These are phyloP conservation scores for Verticillium tricorpus DNA, from an alignment of 2,329 filamentous ascomycete genomes.

Conservation along the genomic window DNA sequence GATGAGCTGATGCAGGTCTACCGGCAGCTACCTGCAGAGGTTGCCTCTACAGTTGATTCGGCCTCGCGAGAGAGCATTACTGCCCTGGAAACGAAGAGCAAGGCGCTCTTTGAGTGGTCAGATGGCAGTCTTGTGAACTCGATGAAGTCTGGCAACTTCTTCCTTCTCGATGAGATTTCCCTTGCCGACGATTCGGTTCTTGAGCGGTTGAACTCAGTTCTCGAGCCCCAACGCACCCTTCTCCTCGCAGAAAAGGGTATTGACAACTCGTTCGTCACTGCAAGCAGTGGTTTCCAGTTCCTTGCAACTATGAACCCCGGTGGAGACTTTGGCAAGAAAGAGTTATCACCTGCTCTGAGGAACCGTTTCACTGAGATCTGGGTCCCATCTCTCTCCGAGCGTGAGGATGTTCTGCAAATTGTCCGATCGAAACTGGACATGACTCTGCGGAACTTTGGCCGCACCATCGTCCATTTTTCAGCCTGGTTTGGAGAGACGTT, in stretches of 20 bases:
- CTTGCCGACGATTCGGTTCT: conserved; percentile 96
- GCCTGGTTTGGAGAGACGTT: conserved; percentile 88
- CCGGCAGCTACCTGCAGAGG: conserved; percentile 42
- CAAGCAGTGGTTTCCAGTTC: conserved; percentile 81
- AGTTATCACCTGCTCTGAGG: conserved; percentile 87
- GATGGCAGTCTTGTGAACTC: conserved; percentile 91
- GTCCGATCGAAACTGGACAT: conserved; percentile 67
- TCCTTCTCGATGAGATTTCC: conserved; percentile 95
- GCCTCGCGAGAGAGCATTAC: conserved; percentile 42
- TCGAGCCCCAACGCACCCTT: conserved; percentile 82
- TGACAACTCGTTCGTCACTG: conserved; percentile 74
- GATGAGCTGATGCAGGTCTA: conserved; percentile 58
- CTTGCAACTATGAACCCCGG: conserved; percentile 99
- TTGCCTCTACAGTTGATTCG: conserved; percentile 40
- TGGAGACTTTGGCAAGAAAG: conserved; percentile 96
- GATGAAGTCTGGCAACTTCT: conserved; percentile 86
- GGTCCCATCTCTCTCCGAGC: conserved; percentile 84
- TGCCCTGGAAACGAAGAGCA: conserved; percentile 56
- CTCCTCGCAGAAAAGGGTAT: conserved; percentile 92
- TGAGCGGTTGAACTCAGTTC: conserved; percentile 91
- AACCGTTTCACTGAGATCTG: conserved; percentile 99
- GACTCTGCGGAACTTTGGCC: conserved; percentile 52
- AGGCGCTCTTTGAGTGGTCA: conserved; percentile 92
- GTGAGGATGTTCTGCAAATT: conserved; percentile 84
- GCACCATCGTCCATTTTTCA: conserved; percentile 77